Base-by-base conservation (phyloP, 2,329 filamentous ascomycete genomes). In the Lithohypha guttulata region DNA sequence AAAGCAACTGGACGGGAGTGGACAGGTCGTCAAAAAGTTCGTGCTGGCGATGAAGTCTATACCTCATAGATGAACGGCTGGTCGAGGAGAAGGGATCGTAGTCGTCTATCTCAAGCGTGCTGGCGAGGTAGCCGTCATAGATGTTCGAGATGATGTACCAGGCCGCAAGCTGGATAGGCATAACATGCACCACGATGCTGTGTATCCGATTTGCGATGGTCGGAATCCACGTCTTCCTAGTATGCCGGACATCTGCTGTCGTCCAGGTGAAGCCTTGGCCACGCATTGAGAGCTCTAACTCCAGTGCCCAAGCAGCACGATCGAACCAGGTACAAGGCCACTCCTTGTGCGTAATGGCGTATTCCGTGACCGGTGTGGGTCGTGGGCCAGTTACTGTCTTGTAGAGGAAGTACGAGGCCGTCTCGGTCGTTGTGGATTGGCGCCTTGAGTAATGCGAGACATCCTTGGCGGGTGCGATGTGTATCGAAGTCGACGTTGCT, bases 211-310 rank as follows among this genome's bases (percentile, higher is more conserved):
- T 61, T 13, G 46, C 39, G 6, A 60, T 53, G 2, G 58, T 63
- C 0, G 63, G 62, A 4, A 63, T 47, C 63, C 62, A 65, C 1
- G 62, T 65, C 45, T 60, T 59, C 21, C 57, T 57, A 4, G 62
- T 63, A 44, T 66, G 62, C 7, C 62, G 56, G 2, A 65, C 61
- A 39, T 66, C 62, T 4, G 62, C 62, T 2, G 61, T 65, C 14
- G 59, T 62, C 62, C 62, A 65, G 1, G 62, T 63, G 47, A 66
- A 65, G 27, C 62, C 62, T 5, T 62, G 59, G 13, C 63, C 62
- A 10, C 62, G 55, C 63, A 66, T 66, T 25, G 54, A 58, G 2
- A 65, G 51, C 46, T 64, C 62, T 17, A 66, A 53, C 46, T 65
- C 63, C 6, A 65, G 51, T 4, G 63, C 63, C 62, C 62, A 66